Evolutionary conservation across 2,329 filamentous ascomycete genomes (phyloP).

Genomic region (Beauveria sp.): DNA sequence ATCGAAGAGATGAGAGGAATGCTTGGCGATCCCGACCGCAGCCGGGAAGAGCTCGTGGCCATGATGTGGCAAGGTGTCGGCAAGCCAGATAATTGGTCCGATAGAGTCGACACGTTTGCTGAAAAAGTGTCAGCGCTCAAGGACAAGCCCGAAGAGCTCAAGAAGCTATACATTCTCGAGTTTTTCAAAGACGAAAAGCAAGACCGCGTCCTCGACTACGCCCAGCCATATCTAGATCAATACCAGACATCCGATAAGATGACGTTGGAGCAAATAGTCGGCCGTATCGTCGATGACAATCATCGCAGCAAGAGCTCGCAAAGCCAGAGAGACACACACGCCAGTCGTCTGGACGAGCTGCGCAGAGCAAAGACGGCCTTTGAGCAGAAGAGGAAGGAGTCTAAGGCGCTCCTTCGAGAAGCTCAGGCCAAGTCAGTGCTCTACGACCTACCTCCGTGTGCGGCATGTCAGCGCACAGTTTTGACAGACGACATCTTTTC

Average conservation of each 20-base stretch:
- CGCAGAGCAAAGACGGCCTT: constrained; percentile 40
- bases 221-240: constrained; percentile 33
- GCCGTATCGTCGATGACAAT: constrained; percentile 25
- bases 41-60: constrained; percentile 29
- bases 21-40: constrained; percentile 30
- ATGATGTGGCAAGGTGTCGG: constrained; percentile 31
- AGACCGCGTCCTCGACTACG: constrained; percentile 23
- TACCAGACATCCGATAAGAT: constrained; percentile 21
- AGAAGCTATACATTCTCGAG: constrained; percentile 31
- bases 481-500: constrained; percentile 30
- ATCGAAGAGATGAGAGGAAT: constrained; percentile 27
- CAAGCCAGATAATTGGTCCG: constrained; percentile 24
- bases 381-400: constrained; percentile 35
- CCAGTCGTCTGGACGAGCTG: constrained; percentile 37
- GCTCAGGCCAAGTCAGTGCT: constrained; percentile 26
- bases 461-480: constrained; percentile 28
- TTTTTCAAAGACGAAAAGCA: constrained; percentile 34
- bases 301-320: constrained; percentile 23
- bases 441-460: constrained; percentile 32
- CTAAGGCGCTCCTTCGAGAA: constrained; percentile 26
- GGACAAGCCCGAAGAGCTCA: constrained; percentile 25
- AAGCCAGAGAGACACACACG: constrained; percentile 31
- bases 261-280: constrained; percentile 27
- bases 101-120: constrained; percentile 26
- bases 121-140: constrained; percentile 25